phyloP scores from a whole-genome alignment of 2,329 filamentous ascomycete species.

The Pseudopithomyces maydicus region DNA sequence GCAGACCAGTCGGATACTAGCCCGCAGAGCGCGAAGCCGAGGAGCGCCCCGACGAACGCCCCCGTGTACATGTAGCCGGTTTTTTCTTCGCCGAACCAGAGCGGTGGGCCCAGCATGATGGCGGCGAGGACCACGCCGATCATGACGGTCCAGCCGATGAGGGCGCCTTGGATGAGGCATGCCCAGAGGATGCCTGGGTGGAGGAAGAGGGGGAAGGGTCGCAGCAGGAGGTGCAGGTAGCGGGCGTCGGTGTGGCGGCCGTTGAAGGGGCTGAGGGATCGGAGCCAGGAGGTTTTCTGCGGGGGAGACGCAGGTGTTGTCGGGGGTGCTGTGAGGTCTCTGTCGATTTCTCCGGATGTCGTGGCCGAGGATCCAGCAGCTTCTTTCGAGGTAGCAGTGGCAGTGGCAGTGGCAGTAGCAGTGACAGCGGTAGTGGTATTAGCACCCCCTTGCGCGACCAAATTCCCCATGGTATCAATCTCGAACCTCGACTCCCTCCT shows the following conservation, averaged over 20 bases:
- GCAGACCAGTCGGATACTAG: conserved; percentile 74
- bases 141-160: conserved; percentile 96
- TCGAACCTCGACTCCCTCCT: conserved; percentile 70
- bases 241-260: conserved; percentile 79
- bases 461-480: conserved; percentile 62
- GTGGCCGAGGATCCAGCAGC: background rate
- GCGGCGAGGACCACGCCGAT: conserved; percentile 82
- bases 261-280: conserved; percentile 73
- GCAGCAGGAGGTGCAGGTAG: conserved; percentile 68
- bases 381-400: conserved; percentile 3
- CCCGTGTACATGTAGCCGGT: conserved; percentile 82
- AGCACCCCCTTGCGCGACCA: conserved; percentile 14
- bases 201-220: conserved; percentile 80
- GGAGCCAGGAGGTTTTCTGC: conserved; percentile 61
- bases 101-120: conserved; percentile 79
- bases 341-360: conserved; percentile 7
- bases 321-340: conserved; percentile 3
- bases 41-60: conserved; percentile 80
- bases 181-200: conserved; percentile 88
- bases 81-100: conserved; percentile 81
- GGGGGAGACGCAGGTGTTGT: conserved; percentile 25
- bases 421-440: no score
- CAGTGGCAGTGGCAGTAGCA: no score
- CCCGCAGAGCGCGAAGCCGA: conserved; percentile 79
- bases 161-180: conserved; percentile 80